phyloP scores from a whole-genome alignment of 768 basidiomycete genomes.

The Amanita brunnescens region DNA sequence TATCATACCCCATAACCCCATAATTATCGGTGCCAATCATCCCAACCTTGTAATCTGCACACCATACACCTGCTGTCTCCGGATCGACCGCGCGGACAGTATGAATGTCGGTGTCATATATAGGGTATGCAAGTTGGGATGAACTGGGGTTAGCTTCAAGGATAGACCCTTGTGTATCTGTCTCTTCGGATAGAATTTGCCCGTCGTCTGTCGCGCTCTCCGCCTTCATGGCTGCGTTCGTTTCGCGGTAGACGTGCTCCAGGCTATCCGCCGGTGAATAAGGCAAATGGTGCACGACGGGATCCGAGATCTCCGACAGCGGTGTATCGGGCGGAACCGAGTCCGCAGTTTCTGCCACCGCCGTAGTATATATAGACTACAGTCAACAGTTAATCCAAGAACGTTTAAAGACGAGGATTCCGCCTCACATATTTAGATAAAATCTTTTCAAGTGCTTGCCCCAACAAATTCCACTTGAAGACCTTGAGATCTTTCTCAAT shows the following conservation, averaged over 20 bases:
- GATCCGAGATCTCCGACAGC: slow-evolving; percentile 2
- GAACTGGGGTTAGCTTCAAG: not conserved
- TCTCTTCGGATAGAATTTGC: not conserved
- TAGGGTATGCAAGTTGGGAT: slow-evolving; percentile 2
- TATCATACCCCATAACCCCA: not conserved
- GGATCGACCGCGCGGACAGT: not conserved
- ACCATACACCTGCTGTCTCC: not conserved
- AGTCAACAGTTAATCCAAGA: not conserved
- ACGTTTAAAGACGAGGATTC: not conserved
- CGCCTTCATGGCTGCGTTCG: not conserved
- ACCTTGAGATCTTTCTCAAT: slow-evolving; percentile 97
- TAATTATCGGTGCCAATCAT: not conserved
- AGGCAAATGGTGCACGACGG: not conserved
- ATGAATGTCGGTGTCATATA: not conserved
- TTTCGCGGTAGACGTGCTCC: slow-evolving; percentile 3
- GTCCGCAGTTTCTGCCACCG: not conserved
- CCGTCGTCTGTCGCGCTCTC: not conserved
- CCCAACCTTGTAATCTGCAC: slow-evolving; percentile 2
- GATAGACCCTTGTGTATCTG: not conserved
- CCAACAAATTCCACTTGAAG: slow-evolving; percentile 67
- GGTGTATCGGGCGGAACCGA: not conserved
- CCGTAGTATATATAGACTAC: slow-evolving; percentile 6
- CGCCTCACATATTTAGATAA: slow-evolving; percentile 69
- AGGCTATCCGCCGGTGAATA: slow-evolving; percentile 4
- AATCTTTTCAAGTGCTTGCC: slow-evolving; percentile 69